Percentiles rank a stretch among this genome's conserved stretches.
Evolutionary conservation across 495 filamentous ascomycete genomes (phyloP).

Genomic region (Talaromyces nanjingensis): DNA sequence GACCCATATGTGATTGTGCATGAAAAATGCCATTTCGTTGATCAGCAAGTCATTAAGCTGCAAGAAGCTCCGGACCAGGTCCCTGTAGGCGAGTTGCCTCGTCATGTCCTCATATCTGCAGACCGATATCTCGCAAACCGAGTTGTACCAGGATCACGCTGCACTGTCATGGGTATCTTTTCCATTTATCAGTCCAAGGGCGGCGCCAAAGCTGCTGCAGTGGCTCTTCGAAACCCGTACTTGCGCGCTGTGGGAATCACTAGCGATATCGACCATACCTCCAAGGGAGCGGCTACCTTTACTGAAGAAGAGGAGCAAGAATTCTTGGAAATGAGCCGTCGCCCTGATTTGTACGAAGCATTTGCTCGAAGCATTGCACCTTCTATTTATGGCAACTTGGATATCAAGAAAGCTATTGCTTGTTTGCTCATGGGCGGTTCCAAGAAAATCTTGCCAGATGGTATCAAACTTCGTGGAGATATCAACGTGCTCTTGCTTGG

Average conservation of each 20-base stretch:
- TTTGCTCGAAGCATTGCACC: constrained; percentile 93
- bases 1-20: constrained; percentile 95
- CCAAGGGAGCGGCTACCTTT: constrained; percentile 79
- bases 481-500: constrained; percentile 97
- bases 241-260: constrained; percentile 91
- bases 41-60: constrained; percentile 96
- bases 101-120: constrained; percentile 90
- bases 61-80: constrained; percentile 98
- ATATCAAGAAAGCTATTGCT: constrained; percentile 98
- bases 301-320: constrained; percentile 97
- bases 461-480: constrained; percentile 96
- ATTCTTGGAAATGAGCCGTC: constrained; percentile 85
- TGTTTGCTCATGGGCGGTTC: constrained; percentile 92
- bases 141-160: constrained; percentile 91
- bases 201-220: constrained; percentile 75
- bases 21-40: constrained; percentile 91
- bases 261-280: constrained; percentile 81
- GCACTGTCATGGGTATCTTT: constrained; percentile 95
- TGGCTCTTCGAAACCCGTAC: constrained; percentile 94
- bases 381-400: constrained; percentile 91
- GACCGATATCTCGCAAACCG: constrained; percentile 95
- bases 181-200: constrained; percentile 93
- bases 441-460: constrained; percentile 97
- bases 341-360: constrained; percentile 84
- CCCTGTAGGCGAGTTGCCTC: constrained; percentile 90